phyloP scores from a whole-genome alignment of 1,139 yeast genomes.

The Scheffersomyces segobiensis region DNA sequence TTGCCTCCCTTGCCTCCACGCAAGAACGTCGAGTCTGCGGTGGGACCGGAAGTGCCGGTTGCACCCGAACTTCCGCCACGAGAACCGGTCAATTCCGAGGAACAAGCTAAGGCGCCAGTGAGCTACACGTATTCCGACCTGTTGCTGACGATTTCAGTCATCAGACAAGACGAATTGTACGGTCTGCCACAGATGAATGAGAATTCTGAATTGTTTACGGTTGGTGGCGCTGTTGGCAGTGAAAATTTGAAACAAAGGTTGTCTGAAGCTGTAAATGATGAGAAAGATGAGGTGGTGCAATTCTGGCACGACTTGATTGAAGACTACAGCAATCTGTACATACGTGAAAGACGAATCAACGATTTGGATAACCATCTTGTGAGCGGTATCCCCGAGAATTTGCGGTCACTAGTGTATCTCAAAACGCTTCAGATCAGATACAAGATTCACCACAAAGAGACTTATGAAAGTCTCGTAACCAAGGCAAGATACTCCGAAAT shows the following conservation, averaged over 20 bases:
- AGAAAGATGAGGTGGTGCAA: constrained; percentile 9
- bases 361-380: constrained; percentile 28
- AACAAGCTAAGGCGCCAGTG: neutral
- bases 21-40: neutral
- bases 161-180: constrained; percentile 36
- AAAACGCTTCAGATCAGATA: constrained; percentile 35
- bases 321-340: constrained; percentile 21
- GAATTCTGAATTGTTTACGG: constrained; percentile 28
- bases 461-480: constrained; percentile 31
- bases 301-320: constrained; percentile 28
- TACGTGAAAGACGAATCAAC: constrained; percentile 18
- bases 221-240: constrained; percentile 4
- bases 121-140: constrained; percentile 20
- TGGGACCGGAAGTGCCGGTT: neutral
- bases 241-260: constrained; percentile 2
- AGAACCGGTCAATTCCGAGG: neutral
- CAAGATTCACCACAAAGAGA: constrained; percentile 31
- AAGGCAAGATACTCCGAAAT: constrained; percentile 23
- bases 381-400: constrained; percentile 33
- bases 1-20: neutral
- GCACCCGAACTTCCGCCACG: neutral
- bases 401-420: constrained; percentile 34
- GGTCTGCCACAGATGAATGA: constrained; percentile 37
- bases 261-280: constrained; percentile 1
- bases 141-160: constrained; percentile 29